Conservation (phyloP, 768 basidiomycete species). For the Panellus pusillus region DNA sequence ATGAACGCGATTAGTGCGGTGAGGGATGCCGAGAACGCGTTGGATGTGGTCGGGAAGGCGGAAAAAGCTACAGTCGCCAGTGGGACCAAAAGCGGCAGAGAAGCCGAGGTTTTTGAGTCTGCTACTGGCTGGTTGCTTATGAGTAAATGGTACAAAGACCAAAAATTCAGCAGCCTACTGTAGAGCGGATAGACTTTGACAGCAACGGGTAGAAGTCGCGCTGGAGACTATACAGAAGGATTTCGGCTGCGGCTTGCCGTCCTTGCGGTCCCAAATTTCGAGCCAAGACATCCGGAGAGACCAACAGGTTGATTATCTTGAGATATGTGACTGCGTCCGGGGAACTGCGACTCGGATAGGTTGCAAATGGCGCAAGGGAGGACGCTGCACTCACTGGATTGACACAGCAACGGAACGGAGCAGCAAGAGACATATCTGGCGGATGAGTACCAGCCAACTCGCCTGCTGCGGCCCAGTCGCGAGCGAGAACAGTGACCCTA, state of each 20-base stretch:
- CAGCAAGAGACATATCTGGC: slow-evolving; percentile 47
- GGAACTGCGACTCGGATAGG: slow-evolving; percentile 40
- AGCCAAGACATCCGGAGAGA: slow-evolving; percentile 32
- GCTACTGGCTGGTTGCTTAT: slow-evolving; percentile 42
- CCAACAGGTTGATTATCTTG: slow-evolving; percentile 47
- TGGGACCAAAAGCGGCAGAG: slow-evolving; percentile 46
- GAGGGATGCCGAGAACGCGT: slow-evolving; percentile 35
- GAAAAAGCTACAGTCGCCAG: slow-evolving; percentile 45
- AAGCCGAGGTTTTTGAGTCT: slow-evolving; percentile 55
- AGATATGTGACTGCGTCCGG: slow-evolving; percentile 47
- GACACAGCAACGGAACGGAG: slow-evolving; percentile 49
- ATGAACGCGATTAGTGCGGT: slow-evolving; percentile 50
- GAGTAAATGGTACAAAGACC: slow-evolving; percentile 3
- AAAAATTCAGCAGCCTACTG: slow-evolving; percentile 41
- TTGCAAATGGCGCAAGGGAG: not conserved
- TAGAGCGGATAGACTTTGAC: slow-evolving; percentile 39
- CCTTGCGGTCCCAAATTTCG: slow-evolving; percentile 33
- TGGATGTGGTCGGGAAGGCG: slow-evolving; percentile 25
- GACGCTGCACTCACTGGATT: slow-evolving; percentile 46
- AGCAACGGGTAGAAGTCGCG: slow-evolving; percentile 49
- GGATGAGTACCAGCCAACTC: slow-evolving; percentile 66
- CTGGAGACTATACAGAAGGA: slow-evolving; percentile 47
- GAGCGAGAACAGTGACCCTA: slow-evolving; percentile 43
- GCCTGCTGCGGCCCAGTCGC: slow-evolving; percentile 35
- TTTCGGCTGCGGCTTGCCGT: slow-evolving; percentile 28